Conservation (phyloP, 1,139 yeast genomes). For the Kazachstania sp. region DNA sequence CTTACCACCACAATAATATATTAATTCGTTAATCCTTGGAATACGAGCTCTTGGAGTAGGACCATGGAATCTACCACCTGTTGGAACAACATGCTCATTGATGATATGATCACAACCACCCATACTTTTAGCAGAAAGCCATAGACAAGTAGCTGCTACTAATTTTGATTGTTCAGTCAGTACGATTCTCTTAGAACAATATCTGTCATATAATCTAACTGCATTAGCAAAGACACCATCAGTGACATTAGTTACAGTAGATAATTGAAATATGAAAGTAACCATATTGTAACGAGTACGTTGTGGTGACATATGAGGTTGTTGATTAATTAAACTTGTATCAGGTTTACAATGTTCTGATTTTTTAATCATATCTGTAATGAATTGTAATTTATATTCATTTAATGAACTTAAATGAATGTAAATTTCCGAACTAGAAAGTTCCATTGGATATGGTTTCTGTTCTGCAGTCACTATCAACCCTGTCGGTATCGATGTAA, state of each 20-base stretch:
- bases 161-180: slow-evolving; percentile 54
- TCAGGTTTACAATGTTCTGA: slow-evolving; percentile 40
- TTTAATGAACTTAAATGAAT: slow-evolving; percentile 40
- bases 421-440: slow-evolving; percentile 43
- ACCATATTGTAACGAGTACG: slow-evolving; percentile 42
- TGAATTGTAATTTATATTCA: slow-evolving; percentile 48
- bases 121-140: slow-evolving; percentile 55
- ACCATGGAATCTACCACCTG: slow-evolving; percentile 54
- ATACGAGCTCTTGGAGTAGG: slow-evolving; percentile 60
- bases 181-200: slow-evolving; percentile 56
- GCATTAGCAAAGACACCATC: slow-evolving; percentile 53
- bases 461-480: slow-evolving; percentile 33
- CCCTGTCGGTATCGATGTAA: slow-evolving; percentile 16
- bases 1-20: slow-evolving; percentile 49
- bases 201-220: slow-evolving; percentile 53
- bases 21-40: slow-evolving; percentile 53
- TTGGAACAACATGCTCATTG: slow-evolving; percentile 39
- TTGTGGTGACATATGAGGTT: slow-evolving; percentile 48
- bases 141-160: slow-evolving; percentile 55
- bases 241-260: slow-evolving; percentile 47
- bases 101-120: slow-evolving; percentile 67
- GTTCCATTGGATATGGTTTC: slow-evolving; percentile 39
- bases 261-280: slow-evolving; percentile 50
- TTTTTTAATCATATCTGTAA: slow-evolving; percentile 35
- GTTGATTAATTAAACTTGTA: slow-evolving; percentile 47